Evolutionary conservation across 2,329 filamentous ascomycete genomes (phyloP).

Genomic region (Sclerotiophoma versabilis): DNA sequence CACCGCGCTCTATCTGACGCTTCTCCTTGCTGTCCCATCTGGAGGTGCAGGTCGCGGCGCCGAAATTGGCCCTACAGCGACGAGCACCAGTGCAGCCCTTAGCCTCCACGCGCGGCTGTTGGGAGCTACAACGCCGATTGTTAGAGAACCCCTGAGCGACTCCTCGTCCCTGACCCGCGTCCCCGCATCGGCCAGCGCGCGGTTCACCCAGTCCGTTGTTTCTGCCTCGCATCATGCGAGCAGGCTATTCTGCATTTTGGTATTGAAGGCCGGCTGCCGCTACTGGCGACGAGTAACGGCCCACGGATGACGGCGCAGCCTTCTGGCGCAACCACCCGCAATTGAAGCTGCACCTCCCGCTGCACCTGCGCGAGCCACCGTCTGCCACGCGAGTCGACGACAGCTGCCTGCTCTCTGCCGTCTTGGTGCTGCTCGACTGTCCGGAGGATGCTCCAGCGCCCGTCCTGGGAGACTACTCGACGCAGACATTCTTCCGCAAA

Average conservation of each 20-base stretch:
- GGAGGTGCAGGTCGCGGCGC: slow-evolving; percentile 7
- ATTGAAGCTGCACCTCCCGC: slow-evolving; percentile 6
- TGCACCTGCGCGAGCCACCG: slow-evolving; percentile 16
- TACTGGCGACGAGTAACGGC: slow-evolving; percentile 12
- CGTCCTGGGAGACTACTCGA: slow-evolving; percentile 23
- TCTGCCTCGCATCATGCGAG: slow-evolving; percentile 31
- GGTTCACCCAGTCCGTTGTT: slow-evolving; percentile 26
- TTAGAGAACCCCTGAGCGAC: slow-evolving; percentile 24
- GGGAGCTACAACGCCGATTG: slow-evolving; percentile 23
- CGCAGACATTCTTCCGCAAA: slow-evolving; percentile 24
- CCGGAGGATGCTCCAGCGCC: slow-evolving; percentile 41
- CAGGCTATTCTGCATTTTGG: slow-evolving; percentile 17
- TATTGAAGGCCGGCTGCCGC: slow-evolving; percentile 11
- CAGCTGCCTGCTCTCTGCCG: slow-evolving; percentile 20
- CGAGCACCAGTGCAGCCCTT: slow-evolving; percentile 6
- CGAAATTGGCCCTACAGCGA: slow-evolving; percentile 13
- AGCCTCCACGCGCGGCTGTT: slow-evolving; percentile 26
- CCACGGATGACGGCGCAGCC: slow-evolving; percentile 7
- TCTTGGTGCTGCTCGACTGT: slow-evolving; percentile 17
- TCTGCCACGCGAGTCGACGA: slow-evolving; percentile 16
- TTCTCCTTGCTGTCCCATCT: background rate
- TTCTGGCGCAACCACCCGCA: slow-evolving; percentile 1
- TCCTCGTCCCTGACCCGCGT: slow-evolving; percentile 8
- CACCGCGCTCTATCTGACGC: background rate
- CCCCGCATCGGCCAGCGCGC: slow-evolving; percentile 24